These are phyloP conservation scores for Trichaptum fuscoviolaceum DNA, from an alignment of 768 basidiomycete genomes.

Conservation along the genomic window DNA sequence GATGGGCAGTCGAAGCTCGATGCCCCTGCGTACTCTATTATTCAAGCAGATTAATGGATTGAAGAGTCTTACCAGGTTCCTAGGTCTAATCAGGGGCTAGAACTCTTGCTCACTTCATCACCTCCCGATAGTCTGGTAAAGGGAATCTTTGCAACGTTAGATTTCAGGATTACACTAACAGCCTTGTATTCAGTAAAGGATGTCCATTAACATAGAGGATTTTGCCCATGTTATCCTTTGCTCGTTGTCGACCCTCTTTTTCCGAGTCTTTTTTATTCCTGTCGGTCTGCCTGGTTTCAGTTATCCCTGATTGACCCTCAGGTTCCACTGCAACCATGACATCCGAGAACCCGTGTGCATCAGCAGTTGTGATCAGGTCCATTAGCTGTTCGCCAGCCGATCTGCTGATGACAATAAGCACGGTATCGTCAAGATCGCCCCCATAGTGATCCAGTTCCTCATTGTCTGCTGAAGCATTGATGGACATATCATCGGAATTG, in stretches of 20 bases:
- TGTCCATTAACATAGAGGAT: conserved; percentile 75
- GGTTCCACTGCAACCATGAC: conserved; percentile 48
- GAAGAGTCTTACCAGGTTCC: neutral
- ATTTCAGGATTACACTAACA: conserved; percentile 42
- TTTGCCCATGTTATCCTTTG: neutral
- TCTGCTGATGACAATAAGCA: conserved; percentile 52
- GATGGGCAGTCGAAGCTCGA: conserved; percentile 74
- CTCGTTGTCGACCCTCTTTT: neutral
- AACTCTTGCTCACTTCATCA: no score
- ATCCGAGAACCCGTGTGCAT: conserved; percentile 40
- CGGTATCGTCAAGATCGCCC: conserved; percentile 47
- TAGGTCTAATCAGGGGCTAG: neutral
- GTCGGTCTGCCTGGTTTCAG: conserved; percentile 4
- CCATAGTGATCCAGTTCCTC: conserved; percentile 55
- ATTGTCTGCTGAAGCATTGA: conserved; percentile 62
- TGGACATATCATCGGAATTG: conserved; percentile 49
- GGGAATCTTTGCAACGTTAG: neutral
- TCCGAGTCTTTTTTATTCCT: conserved; percentile 1
- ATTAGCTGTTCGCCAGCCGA: conserved; percentile 47
- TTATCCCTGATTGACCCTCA: conserved; percentile 21
- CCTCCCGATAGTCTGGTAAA: no score
- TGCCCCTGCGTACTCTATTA: conserved; percentile 84
- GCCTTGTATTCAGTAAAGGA: conserved; percentile 68
- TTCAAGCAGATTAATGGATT: conserved; percentile 62
- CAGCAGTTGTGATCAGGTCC: conserved; percentile 50